Conservation (phyloP, 2,329 filamentous ascomycete species). For the Aciculosporium take region DNA sequence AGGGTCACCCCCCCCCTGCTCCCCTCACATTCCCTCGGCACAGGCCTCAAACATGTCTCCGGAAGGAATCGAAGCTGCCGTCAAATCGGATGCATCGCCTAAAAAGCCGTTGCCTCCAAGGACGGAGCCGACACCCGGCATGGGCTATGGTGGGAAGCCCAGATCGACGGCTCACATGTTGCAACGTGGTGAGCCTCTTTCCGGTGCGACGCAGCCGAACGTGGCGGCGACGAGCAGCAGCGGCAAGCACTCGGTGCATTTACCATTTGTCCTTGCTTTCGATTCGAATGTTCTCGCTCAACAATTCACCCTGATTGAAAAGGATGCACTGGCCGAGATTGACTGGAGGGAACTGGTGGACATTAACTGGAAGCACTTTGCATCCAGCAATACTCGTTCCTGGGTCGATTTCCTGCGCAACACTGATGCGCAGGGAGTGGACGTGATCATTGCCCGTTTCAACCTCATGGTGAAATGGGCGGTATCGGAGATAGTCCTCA, state of each 20-base stretch:
- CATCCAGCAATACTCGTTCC: conserved; percentile 50
- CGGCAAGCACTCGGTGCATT: conserved; percentile 39
- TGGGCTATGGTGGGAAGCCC: conserved; percentile 19
- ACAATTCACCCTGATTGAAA: conserved; percentile 75
- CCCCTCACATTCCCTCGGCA: conserved; percentile 32
- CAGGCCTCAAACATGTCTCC: conserved; percentile 25
- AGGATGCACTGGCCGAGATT: conserved; percentile 72
- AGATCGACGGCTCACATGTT: conserved; percentile 11
- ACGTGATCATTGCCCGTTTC: conserved; percentile 74
- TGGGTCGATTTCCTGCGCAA: conserved; percentile 72
- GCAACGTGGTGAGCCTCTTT: conserved; percentile 22
- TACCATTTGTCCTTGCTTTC: conserved; percentile 70
- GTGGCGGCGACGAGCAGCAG: conserved; percentile 14
- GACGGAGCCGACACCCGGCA: conserved; percentile 33
- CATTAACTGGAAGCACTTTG: conserved; percentile 63
- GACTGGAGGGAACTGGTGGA: conserved; percentile 81
- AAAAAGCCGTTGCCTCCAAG: conserved; percentile 22
- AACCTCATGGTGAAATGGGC: conserved; percentile 84
- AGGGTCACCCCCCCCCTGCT: conserved; percentile 20
- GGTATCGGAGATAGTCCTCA: conserved; percentile 65
- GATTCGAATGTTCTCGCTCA: conserved; percentile 67
- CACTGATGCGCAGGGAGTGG: conserved; percentile 59
- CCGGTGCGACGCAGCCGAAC: conserved; percentile 20
- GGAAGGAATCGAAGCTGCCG: neutral
- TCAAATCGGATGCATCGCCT: neutral